Evolutionary conservation across 768 basidiomycete genomes (phyloP), one percentile per base, ranked within the genome.

Genomic region (Lactarius trivialis): DNA sequence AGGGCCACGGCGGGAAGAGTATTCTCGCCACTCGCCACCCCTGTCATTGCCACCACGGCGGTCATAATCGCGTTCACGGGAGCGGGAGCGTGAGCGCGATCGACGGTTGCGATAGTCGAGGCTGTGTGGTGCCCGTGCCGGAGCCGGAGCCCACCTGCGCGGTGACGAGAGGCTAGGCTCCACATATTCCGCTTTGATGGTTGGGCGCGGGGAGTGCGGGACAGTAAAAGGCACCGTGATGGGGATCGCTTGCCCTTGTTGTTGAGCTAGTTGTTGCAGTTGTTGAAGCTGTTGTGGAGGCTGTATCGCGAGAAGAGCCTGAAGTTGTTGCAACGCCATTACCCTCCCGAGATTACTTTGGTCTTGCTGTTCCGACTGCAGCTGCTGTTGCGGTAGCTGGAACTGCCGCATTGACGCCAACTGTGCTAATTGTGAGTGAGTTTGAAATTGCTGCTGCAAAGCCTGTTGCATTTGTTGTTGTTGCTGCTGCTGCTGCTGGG

Each of bases 81-180:
- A 48, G 7, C 37, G 58, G 37, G 62, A 63, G 9, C 48, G 48
- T 17, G 48, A 52, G 7, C 51, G 51, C 51, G 51, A 30, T 52
- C 53, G 52, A 3, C 37, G 3, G 5, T 24, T 21, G 8, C 36
- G 50, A 8, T 24, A 45, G 14, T 45, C 17, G 6, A n/a, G 0
- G 50, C 51, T 43, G 4, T 32, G 30, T 0, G 41, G 33, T 12
- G 1, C 41, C 26, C 33, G 7, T n/a, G n/a, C n/a, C 33, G 21
- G 2, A n/a, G 26, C 4, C 30, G 26, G 41, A n/a, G n/a, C n/a
- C 52, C 26, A 26, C 14, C 17, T 28, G 51, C 33, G 33, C 24
- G 2, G 26, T 4, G n/a, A 24, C 15, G 52, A 32, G 11, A 34
- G 14, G 11, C 8, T 17, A 3, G 41, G 45, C 17, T 48, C 51